A percentile compares a stretch with the other conserved stretches of the same genome.
phyloP scores from a whole-genome alignment of 1,284 basidiomycete species.

The Cronartium quercuum region DNA sequence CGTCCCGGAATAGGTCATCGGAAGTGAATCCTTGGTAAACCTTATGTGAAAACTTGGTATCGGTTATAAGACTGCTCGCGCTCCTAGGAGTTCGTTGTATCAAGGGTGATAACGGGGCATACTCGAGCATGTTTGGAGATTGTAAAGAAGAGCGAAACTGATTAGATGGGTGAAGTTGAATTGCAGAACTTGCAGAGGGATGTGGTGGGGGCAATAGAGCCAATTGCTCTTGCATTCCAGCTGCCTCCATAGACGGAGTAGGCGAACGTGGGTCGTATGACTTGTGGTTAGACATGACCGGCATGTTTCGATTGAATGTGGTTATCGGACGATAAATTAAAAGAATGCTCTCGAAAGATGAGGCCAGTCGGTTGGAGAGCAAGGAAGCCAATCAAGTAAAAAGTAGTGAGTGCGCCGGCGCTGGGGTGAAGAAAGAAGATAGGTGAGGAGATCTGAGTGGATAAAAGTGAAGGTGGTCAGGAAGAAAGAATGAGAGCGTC shows the following conservation, averaged over 20 bases:
- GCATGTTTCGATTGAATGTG: neutral
- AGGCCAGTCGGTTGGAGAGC: too few species aligned
- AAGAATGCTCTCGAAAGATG: too few species aligned
- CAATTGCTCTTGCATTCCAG: neutral
- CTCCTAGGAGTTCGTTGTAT: neutral
- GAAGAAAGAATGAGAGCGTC: too few species aligned
- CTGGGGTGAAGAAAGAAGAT: too few species aligned
- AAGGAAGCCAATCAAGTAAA: too few species aligned
- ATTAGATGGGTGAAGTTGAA: neutral
- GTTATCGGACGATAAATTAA: too few species aligned
- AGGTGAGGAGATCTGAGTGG: too few species aligned
- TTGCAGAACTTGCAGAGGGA: neutral
- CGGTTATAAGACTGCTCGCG: neutral
- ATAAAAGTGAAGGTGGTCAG: too few species aligned
- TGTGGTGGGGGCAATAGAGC: neutral
- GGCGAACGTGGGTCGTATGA: neutral
- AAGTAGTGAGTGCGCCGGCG: too few species aligned
- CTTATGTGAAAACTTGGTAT: neutral
- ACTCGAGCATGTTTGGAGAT: neutral
- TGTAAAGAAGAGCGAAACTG: neutral
- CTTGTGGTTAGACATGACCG: neutral
- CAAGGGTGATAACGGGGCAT: constrained; percentile 13
- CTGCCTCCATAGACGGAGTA: neutral
- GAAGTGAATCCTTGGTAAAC: neutral
- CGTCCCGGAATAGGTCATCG: constrained; percentile 11